Evolutionary conservation across 1,284 basidiomycete genomes (phyloP).

Genomic region (Sporisorium scitamineum): DNA sequence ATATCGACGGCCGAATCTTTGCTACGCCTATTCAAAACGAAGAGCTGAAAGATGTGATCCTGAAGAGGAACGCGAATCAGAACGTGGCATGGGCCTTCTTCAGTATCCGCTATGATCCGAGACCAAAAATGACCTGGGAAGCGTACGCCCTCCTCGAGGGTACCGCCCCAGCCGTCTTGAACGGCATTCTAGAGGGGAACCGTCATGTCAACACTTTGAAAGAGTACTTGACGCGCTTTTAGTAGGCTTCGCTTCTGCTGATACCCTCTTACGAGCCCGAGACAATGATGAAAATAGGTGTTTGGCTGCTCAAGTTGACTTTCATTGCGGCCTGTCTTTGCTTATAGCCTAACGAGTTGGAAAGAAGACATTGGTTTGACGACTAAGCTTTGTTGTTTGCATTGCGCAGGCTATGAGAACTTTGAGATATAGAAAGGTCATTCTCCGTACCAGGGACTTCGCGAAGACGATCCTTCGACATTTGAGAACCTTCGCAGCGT

Average conservation of each 20-base stretch:
- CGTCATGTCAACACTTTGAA: not conserved
- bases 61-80: not conserved
- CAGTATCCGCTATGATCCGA: not conserved
- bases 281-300: not conserved
- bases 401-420: too few species aligned
- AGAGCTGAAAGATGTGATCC: not conserved
- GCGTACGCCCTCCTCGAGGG: slow-evolving; percentile 12
- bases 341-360: too few species aligned
- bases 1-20: slow-evolving; percentile 5
- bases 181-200: not conserved
- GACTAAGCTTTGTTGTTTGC: too few species aligned
- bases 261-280: not conserved
- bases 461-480: not conserved
- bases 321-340: too few species aligned
- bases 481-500: not conserved
- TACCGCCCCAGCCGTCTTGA: not conserved
- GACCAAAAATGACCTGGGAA: slow-evolving; percentile 6
- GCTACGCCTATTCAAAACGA: slow-evolving; percentile 19
- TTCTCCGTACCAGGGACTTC: not conserved
- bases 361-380: too few species aligned
- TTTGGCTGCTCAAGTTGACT: not conserved
- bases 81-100: slow-evolving; percentile 18
- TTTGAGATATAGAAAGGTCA: too few species aligned
- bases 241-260: too few species aligned
- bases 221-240: not conserved